Evolutionary conservation across 306 rosid genomes (phyloP), one percentile per base, ranked within the genome.

Genomic region (Gynostemma pentaphyllum): DNA sequence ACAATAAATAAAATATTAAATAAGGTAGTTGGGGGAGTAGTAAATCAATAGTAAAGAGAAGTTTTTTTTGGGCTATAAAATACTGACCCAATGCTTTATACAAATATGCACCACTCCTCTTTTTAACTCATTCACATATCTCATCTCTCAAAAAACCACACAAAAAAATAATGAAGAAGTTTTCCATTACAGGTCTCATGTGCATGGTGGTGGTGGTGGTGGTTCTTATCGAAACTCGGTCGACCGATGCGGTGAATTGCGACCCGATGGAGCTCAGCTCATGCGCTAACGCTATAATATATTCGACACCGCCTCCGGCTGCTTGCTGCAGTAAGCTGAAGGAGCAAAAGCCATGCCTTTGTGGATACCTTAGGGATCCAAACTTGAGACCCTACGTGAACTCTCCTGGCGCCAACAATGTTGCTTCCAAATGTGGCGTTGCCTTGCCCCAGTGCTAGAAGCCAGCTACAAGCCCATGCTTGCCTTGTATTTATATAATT

Each of bases 271-370:
- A 78, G 72, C 12, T 78, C 56, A 53, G 45, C 5, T 11, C 73
- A 21, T 78, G 78, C 65, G n/a, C 42, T 22, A 40, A 23, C 5
- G 51, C 75, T 7, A 64, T 68, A 5, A 6, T 37, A 12, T 42
- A 18, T 0, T 36, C 67, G 9, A 9, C 78, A 1, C 49, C 45
- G 4, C 95, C 89, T 0, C 53, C 87, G 0, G 55, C 12, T 2
- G 1, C 9, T 0, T 87, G 95, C 62, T 87, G 95, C 54, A 36
- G 69, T 37, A 87, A 75, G 37, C 28, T 54, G 42, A 29, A 0
- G 18, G 24, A 29, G 42, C 62, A 54, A 2, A 10, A n/a, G 16
- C 42, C 15, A 54, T 54, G 62, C 24, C 24, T 54, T 16, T 54
- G 62, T 4, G 42, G 42, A 24, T 54, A 54, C 7, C 3, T 54